Percentiles rank a stretch among this genome's conserved stretches.
phyloP scores from a whole-genome alignment of 192 early-diverging fungal genomes.

The Lunasporangiospora selenospora region DNA sequence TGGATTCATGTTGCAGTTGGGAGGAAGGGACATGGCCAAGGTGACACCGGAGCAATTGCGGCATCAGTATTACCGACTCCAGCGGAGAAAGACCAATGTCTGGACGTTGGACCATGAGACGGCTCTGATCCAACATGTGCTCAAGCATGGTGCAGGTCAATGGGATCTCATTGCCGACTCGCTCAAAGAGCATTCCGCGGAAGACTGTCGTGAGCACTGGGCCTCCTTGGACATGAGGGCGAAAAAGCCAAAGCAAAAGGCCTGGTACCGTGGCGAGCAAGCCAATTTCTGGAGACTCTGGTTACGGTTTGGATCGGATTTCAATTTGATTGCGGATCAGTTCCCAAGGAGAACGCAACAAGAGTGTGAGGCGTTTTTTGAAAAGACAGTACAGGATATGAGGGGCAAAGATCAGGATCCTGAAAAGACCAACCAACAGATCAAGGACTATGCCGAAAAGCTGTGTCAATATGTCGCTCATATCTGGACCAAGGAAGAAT shows the following conservation, averaged over 20 bases:
- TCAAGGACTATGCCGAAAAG: conserved; percentile 4
- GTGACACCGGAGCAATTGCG: conserved; percentile 29
- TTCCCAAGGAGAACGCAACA: conserved; percentile 7
- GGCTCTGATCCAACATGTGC: conserved; percentile 32
- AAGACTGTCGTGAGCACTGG: conserved; percentile 33
- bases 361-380: conserved; percentile 12
- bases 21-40: conserved; percentile 39
- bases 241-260: conserved; percentile 7
- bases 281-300: conserved; percentile 38
- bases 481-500: conserved; percentile 30
- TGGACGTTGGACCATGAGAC: conserved; percentile 37
- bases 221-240: conserved; percentile 19
- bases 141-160: conserved; percentile 23
- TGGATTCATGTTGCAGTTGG: conserved; percentile 37
- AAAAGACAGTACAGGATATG: conserved; percentile 1
- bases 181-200: conserved; percentile 18
- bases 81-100: not conserved
- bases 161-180: conserved; percentile 22
- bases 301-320: conserved; percentile 14
- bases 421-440: not conserved
- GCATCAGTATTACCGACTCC: conserved; percentile 21
- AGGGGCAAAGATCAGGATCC: conserved; percentile 1
- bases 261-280: conserved; percentile 31
- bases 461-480: not conserved
- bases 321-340: conserved; percentile 3